These are phyloP conservation scores for Caulochytrium protostelioides DNA, from an alignment of 371 early-diverging fungal genomes.

Conservation along the genomic window DNA sequence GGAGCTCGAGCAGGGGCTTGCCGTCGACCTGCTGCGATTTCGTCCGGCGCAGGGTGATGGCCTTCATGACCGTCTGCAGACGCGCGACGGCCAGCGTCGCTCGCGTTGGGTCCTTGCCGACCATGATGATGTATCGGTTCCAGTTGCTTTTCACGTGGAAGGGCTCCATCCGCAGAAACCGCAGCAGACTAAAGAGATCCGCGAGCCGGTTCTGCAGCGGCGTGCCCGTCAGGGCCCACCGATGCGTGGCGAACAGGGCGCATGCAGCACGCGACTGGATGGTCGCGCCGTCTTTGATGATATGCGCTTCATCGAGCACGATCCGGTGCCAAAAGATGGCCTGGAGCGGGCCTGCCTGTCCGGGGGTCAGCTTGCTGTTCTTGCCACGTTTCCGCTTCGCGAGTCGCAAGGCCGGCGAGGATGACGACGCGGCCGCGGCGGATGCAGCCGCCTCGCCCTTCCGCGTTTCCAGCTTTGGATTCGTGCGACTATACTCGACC, in stretches of 20 bases:
- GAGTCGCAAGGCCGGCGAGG: too few relatives aligned
- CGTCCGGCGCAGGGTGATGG: slow-evolving; percentile 38
- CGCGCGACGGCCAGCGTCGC: too few relatives aligned
- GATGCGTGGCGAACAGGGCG: slow-evolving; percentile 28
- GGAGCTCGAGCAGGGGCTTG: slow-evolving; percentile 34
- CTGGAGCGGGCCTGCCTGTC: slow-evolving; percentile 24
- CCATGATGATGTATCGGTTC: slow-evolving; percentile 24
- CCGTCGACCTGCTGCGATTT: slow-evolving; percentile 35
- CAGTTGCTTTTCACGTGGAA: slow-evolving; percentile 26
- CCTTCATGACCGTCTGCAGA: slow-evolving; percentile 40
- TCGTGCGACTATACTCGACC: too few relatives aligned
- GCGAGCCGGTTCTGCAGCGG: slow-evolving; percentile 48
- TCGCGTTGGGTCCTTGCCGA: not conserved
- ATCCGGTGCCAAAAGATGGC: slow-evolving; percentile 31
- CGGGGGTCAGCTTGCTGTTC: too few relatives aligned
- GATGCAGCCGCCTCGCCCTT: too few relatives aligned
- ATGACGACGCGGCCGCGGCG: too few relatives aligned
- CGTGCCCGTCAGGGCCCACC: slow-evolving; percentile 59
- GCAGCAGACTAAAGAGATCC: slow-evolving; percentile 47
- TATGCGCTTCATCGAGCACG: slow-evolving; percentile 44
- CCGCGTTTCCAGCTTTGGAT: too few relatives aligned
- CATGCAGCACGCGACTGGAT: slow-evolving; percentile 29
- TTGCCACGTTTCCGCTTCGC: too few relatives aligned
- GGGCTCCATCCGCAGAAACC: slow-evolving; percentile 43
- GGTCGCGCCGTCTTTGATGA: slow-evolving; percentile 36